Percentiles rank a stretch among this genome's conserved stretches.
phyloP scores from a whole-genome alignment of 495 filamentous ascomycete genomes.

The Rostrohypoxylon terebratum region DNA sequence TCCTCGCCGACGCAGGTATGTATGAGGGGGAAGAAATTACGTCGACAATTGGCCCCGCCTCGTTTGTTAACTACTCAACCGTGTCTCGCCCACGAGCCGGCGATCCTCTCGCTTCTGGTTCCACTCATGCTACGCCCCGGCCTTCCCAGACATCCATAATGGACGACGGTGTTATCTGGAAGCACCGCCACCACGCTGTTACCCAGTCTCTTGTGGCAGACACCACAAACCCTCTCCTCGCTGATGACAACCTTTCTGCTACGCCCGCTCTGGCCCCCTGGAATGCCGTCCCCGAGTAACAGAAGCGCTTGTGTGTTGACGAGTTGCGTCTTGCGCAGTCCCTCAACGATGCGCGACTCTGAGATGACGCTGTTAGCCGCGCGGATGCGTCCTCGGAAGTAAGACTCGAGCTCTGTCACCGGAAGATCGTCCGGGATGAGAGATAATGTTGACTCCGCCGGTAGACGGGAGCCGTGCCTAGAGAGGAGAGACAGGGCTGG shows the following conservation, averaged over 20 bases:
- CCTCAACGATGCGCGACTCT: constrained; percentile 79
- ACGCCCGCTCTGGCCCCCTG: constrained; percentile 66
- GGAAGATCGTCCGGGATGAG: constrained; percentile 86
- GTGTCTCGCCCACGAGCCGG: constrained; percentile 46
- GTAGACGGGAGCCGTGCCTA: constrained; percentile 89
- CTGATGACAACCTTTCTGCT: constrained; percentile 81
- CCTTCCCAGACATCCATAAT: constrained; percentile 77
- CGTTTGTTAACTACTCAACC: constrained; percentile 13
- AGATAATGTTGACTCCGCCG: constrained; percentile 83
- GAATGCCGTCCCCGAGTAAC: constrained; percentile 71
- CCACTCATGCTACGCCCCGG: constrained; percentile 43
- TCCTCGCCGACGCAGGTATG: neutral
- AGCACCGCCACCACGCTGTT: constrained; percentile 79
- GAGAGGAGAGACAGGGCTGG: constrained; percentile 89
- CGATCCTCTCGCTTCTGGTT: constrained; percentile 37
- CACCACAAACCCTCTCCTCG: constrained; percentile 89
- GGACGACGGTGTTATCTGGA: constrained; percentile 74
- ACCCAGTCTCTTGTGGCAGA: constrained; percentile 92
- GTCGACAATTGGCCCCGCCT: neutral
- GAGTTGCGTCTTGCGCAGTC: constrained; percentile 77
- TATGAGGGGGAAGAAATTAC: too few species aligned
- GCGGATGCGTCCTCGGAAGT: constrained; percentile 92
- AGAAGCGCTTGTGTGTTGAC: constrained; percentile 77
- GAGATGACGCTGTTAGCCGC: constrained; percentile 83
- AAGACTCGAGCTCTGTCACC: constrained; percentile 83